phyloP scores from a whole-genome alignment of 768 basidiomycete species.

The Xerocomellus chrysenteron region DNA sequence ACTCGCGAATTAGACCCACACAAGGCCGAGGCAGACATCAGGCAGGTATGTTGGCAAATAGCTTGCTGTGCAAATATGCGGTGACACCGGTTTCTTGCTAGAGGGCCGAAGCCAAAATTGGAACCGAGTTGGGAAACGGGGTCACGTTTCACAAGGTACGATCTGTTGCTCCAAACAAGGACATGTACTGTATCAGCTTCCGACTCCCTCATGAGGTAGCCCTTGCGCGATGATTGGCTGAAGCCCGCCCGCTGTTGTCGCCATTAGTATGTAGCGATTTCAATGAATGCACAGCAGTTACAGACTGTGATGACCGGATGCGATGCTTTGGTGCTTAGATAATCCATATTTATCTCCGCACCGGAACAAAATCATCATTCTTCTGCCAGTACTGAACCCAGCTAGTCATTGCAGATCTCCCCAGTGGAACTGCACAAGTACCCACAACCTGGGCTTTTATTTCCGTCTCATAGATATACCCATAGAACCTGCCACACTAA shows the following conservation, averaged over 20 bases:
- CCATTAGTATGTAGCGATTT: background rate
- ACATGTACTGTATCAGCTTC: conserved; percentile 98
- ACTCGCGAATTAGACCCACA: conserved; percentile 75
- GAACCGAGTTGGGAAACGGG: conserved; percentile 49
- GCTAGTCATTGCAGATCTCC: conserved; percentile 3
- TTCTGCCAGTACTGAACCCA: conserved; percentile 6
- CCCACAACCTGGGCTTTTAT: conserved; percentile 12
- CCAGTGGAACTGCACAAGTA: conserved; percentile 19
- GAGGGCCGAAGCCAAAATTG: conserved; percentile 72
- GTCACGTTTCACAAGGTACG: conserved; percentile 74
- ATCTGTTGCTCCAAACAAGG: conserved; percentile 92
- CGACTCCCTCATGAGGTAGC: conserved; percentile 53
- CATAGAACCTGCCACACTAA: conserved; percentile 32
- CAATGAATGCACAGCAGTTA: background rate
- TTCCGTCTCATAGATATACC: conserved; percentile 35
- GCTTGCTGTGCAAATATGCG: background rate
- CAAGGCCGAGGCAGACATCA: conserved; percentile 75
- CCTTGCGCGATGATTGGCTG: conserved; percentile 21
- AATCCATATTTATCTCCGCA: conserved; percentile 36
- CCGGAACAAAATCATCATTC: conserved; percentile 4
- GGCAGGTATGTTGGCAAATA: conserved; percentile 53
- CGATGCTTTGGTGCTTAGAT: conserved; percentile 34
- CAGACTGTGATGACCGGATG: conserved; percentile 23
- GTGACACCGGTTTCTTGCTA: conserved; percentile 34
- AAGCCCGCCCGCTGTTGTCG: background rate